Conservation (phyloP, 257 asterid genomes). For the Sherardia arvensis region DNA sequence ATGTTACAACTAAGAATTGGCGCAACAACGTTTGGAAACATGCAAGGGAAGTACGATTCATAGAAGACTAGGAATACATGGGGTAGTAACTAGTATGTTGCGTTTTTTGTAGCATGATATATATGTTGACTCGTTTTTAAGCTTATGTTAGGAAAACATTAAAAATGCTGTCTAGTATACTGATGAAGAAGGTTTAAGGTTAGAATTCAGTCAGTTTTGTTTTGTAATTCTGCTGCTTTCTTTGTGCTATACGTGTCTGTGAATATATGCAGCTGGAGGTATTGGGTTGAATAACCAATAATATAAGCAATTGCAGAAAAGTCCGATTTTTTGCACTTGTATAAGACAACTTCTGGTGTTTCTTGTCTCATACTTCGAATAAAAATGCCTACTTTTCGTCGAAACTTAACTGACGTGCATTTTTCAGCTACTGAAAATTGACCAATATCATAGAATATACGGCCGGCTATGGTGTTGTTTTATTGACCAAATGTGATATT, state of each 20-base stretch:
- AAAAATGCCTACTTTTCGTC: not conserved
- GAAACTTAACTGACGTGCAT: not conserved
- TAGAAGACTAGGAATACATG: not conserved
- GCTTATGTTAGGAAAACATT: not conserved
- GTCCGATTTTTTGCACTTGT: not conserved
- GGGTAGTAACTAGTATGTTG: not conserved
- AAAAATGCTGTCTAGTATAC: not conserved
- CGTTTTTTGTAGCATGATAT: slow-evolving; percentile 2
- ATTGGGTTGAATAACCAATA: not conserved
- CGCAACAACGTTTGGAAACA: not conserved
- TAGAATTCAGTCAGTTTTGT: slow-evolving; percentile 12
- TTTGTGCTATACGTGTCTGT: not conserved
- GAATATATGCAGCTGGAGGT: not conserved
- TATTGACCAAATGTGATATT: no score
- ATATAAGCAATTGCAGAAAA: not conserved
- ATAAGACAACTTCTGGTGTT: not conserved
- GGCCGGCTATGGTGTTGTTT: not conserved
- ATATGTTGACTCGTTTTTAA: not conserved
- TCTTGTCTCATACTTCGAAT: not conserved
- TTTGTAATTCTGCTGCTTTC: slow-evolving; percentile 5
- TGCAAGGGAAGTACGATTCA: not conserved
- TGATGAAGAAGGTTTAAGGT: not conserved
- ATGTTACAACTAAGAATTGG: not conserved
- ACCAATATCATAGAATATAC: not conserved
- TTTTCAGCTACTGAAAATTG: not conserved